Conservation (phyloP, 768 basidiomycete species). For the Epithele typhae region DNA sequence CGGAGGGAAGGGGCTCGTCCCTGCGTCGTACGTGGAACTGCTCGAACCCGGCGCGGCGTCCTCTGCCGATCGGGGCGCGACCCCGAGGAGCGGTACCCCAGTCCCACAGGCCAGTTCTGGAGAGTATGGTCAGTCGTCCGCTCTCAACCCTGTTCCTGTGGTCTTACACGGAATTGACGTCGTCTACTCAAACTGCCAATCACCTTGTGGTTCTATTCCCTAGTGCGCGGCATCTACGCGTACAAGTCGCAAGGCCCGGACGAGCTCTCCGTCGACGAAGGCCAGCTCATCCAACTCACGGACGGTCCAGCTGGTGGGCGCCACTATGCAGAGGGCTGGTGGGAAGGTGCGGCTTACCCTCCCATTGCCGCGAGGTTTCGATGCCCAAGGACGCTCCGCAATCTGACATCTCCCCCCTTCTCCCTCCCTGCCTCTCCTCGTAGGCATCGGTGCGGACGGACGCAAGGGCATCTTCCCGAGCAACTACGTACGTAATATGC, state of each 20-base stretch:
- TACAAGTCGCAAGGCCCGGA: conserved; percentile 72
- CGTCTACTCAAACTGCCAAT: too few species aligned
- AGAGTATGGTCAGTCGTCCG: conserved; percentile 44
- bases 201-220: too few species aligned
- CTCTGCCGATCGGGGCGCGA: conserved; percentile 13
- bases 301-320: conserved; percentile 55
- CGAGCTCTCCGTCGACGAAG: conserved; percentile 60
- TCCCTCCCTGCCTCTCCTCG: too few species aligned
- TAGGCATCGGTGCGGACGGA: conserved; percentile 57
- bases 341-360: conserved; percentile 57
- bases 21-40: conserved; percentile 72
- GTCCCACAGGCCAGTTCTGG: conserved; percentile 29
- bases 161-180: too few species aligned
- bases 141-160: neutral
- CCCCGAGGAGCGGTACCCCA: conserved; percentile 14
- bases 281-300: conserved; percentile 62
- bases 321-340: conserved; percentile 77
- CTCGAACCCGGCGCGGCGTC: too few species aligned
- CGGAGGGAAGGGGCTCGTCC: conserved; percentile 70
- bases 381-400: conserved; percentile 57
- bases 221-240: conserved; percentile 82
- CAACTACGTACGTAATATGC: conserved; percentile 65
- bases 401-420: too few species aligned
- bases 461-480: conserved; percentile 82
- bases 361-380: conserved; percentile 42